Percentiles rank a stretch among this genome's conserved stretches.
Evolutionary conservation across 2,329 filamentous ascomycete species (phyloP).

Genomic region (Tolypocladium nubicola): DNA sequence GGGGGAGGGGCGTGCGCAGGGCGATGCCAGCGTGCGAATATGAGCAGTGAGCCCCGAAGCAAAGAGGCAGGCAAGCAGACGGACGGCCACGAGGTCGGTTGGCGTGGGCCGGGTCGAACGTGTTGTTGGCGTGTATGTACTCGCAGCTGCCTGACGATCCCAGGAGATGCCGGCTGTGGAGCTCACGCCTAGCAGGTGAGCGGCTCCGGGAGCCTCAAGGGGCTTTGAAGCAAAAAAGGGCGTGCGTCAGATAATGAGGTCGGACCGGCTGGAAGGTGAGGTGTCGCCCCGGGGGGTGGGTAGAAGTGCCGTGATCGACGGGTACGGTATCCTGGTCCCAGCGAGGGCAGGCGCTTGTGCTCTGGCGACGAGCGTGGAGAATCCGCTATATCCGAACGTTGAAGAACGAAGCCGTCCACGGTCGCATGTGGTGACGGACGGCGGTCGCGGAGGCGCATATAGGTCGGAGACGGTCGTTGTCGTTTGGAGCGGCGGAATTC

Average conservation of each 20-base stretch:
- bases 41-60: neutral
- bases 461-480: neutral
- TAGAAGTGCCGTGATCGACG: neutral
- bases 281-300: neutral
- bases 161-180: slow-evolving; percentile 1
- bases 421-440: neutral
- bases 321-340: neutral
- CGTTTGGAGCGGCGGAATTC: neutral
- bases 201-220: neutral
- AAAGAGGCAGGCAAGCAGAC: neutral
- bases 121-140: neutral
- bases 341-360: neutral
- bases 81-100: neutral
- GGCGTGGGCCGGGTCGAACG: neutral
- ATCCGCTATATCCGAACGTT: neutral
- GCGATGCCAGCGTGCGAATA: neutral
- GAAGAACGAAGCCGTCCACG: neutral
- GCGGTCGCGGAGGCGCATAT: neutral
- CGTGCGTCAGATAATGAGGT: neutral
- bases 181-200: neutral
- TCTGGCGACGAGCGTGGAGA: neutral
- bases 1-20: neutral
- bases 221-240: neutral
- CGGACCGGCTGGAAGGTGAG: neutral
- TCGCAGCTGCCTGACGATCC: neutral